Base-by-base conservation (phyloP, 495 filamentous ascomycete species). In the Polyplosphaeria fusca region DNA sequence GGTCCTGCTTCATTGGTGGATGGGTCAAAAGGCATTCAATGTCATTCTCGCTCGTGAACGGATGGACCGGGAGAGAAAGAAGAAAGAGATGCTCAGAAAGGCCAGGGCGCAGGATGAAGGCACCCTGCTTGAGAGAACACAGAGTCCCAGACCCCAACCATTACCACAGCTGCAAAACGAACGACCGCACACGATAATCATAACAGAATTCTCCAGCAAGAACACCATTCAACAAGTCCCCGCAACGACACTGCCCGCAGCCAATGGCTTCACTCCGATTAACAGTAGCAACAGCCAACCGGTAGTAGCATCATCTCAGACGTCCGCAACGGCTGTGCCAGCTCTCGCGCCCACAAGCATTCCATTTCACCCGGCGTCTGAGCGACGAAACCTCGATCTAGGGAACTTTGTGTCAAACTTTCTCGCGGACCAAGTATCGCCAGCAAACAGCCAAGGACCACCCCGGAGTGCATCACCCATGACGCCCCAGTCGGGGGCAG, bases 1-100 rank as follows among this genome's bases (percentile, higher is more conserved):
- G 5, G 24, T 47, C 18, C 27, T 60, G 16, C 48, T 60, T 7
- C 57, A 60, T 47, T 60, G 57, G 57, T 60, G 57, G 57, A 41
- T 60, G 3, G 57, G 57, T 1, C 48, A 44, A 4, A 60, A 60
- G 47, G 57, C 48, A 13, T 52, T 23, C 30, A 60, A 60, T 26
- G 57, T 60, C 11, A 53, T 60, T 9, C 32, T 60, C 5, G 57
- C 57, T 16, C 57, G 57, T 14, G 48, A 60, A 24, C 57, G 57
- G 16, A 16, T 53, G 14, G 57, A 45, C 20, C 48, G 57, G 14
- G 48, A 54, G 40, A 24, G 49, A 27, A 39, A 48, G 22, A 52
- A 60, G 30, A 60, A 52, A 24, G 40, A 58, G 28, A 30, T 49
- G 16, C 4, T 24, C 32, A 50, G 32, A 41, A 39, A 18, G 23